Conservation (phyloP, 1,284 basidiomycete genomes). For the Phylloboletellus chloephorus region DNA sequence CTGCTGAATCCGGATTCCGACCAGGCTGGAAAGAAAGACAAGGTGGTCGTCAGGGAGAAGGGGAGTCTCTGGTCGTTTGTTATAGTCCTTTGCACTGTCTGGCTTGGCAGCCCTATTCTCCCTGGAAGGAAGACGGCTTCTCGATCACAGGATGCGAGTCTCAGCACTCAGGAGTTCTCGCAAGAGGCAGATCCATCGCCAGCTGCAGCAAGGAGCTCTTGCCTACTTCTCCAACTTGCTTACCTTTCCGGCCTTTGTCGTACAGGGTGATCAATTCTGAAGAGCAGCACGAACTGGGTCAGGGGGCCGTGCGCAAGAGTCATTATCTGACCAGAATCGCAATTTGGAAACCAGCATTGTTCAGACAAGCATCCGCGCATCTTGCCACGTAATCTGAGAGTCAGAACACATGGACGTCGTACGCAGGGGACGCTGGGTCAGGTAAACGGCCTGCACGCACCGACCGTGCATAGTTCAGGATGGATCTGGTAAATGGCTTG, state of each 20-base stretch:
- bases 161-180: background rate
- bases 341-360: too few relatives aligned
- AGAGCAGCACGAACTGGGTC: too few relatives aligned
- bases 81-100: background rate
- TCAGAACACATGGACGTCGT: too few relatives aligned
- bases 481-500: too few relatives aligned
- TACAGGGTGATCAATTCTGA: too few relatives aligned
- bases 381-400: too few relatives aligned
- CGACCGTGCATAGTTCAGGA: too few relatives aligned
- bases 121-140: background rate
- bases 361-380: too few relatives aligned
- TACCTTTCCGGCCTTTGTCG: background rate
- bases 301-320: background rate
- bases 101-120: background rate
- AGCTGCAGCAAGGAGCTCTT: background rate
- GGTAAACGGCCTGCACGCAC: too few relatives aligned
- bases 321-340: background rate
- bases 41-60: background rate
- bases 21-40: too few relatives aligned
- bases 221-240: too few relatives aligned
- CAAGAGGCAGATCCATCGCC: background rate
- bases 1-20: conserved; percentile 29
- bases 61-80: conserved; percentile 1
- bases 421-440: too few relatives aligned
- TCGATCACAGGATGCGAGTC: background rate